Evolutionary conservation across 75 land plant genomes (phyloP).

Genomic region (Sequoiadendron giganteum): DNA sequence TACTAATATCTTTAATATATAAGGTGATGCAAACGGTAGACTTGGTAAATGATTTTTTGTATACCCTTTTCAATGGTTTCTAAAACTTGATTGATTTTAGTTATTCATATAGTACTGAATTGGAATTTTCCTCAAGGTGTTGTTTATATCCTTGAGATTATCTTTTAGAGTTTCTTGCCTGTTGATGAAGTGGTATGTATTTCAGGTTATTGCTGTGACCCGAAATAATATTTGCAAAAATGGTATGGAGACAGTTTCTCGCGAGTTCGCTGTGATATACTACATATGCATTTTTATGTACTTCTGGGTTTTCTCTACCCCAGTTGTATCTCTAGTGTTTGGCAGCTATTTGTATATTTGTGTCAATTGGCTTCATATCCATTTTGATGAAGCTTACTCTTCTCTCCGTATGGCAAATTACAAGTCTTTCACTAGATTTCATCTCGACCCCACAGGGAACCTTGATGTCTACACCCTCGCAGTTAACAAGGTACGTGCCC

Average conservation of each 20-base stretch:
- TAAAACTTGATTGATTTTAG: neutral
- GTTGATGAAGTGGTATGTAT: neutral
- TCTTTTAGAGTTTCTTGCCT: neutral
- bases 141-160: neutral
- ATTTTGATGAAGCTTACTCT: slow-evolving; percentile 98
- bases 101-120: neutral
- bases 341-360: slow-evolving; percentile 93
- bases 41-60: neutral
- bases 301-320: slow-evolving; percentile 98
- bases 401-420: slow-evolving; percentile 97
- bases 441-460: slow-evolving; percentile 68
- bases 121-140: neutral
- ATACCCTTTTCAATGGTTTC: neutral
- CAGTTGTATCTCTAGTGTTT: slow-evolving; percentile 89
- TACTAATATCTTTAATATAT: neutral
- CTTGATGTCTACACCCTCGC: slow-evolving; percentile 89
- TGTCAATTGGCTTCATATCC: slow-evolving; percentile 94
- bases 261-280: slow-evolving; percentile 72
- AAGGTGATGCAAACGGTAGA: neutral
- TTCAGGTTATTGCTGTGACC: slow-evolving; percentile 97
- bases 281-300: slow-evolving; percentile 84
- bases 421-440: slow-evolving; percentile 93
- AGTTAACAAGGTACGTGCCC: slow-evolving; percentile 77
- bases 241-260: slow-evolving; percentile 78
- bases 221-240: slow-evolving; percentile 83